Evolutionary conservation across 805 yeast species (phyloP).

Genomic region (Kodamaea fukazawae): DNA sequence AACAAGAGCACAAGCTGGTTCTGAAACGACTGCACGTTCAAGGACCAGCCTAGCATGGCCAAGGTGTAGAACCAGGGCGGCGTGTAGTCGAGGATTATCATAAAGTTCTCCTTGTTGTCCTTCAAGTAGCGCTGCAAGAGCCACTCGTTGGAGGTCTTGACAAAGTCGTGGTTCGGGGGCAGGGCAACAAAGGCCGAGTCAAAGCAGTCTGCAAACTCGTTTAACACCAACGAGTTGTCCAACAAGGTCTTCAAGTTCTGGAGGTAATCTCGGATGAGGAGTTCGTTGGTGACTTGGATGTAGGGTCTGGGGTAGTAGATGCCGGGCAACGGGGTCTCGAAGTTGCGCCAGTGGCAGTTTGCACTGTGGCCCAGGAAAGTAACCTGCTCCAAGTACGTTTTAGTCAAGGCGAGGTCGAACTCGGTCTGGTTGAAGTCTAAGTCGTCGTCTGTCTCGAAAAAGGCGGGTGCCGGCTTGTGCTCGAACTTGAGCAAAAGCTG

Average conservation of each 20-base stretch:
- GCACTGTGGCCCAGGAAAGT: conserved; percentile 24
- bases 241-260: conserved; percentile 25
- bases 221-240: conserved; percentile 21
- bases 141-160: conserved; percentile 30
- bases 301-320: conserved; percentile 36
- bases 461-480: neutral
- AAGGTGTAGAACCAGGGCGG: conserved; percentile 35
- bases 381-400: conserved; percentile 27
- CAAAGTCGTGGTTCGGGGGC: conserved; percentile 13
- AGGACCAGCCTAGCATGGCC: conserved; percentile 39
- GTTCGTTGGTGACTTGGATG: conserved; percentile 27
- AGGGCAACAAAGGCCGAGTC: conserved; percentile 2
- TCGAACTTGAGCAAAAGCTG: conserved; percentile 30
- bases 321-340: conserved; percentile 32
- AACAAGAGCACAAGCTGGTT: conserved; percentile 27
- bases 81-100: conserved; percentile 19
- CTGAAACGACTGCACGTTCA: conserved; percentile 30
- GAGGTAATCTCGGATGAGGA: conserved; percentile 28
- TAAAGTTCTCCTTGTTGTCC: conserved; percentile 36
- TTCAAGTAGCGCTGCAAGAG: conserved; percentile 27
- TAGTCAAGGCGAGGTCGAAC: conserved; percentile 15
- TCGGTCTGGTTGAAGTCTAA: neutral
- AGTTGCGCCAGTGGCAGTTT: conserved; percentile 37
- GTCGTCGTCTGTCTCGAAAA: neutral
- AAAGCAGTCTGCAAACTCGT: conserved; percentile 12